Base-by-base conservation (phyloP, 768 basidiomycete genomes). In the Lactarius indigo region DNA sequence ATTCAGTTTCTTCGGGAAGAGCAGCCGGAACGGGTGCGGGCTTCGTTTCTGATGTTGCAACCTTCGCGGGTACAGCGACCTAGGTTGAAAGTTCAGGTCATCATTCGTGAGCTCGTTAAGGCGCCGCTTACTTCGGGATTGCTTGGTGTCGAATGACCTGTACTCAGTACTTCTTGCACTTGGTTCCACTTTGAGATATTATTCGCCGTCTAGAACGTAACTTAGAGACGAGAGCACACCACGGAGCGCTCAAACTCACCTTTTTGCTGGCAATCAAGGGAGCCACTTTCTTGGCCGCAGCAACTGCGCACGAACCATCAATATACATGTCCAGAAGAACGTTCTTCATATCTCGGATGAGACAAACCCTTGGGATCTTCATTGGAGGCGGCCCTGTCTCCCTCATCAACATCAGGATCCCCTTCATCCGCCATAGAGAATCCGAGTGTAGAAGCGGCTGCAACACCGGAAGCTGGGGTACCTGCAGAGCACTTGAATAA, bases 101-200 rank as follows among this genome's bases (percentile, higher is more conserved):
- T 28, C 33, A 41, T 57, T 41, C 3, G 41, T 15, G 6, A 12
- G 23, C 57, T 35, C 13, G 10, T 35, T 3, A 20, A 7, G 63
- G 23, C 3, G 63, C 57, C 35, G 55, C 54, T 56, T 39, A 55
- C 39, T 47, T 69, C 65, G 31, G 61, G 73, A 47, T 61, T 56
- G 50, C 31, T 70, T 64, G 75, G 37, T 9, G 60, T 56, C 18
- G 71, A 39, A 30, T 63, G 58, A 44, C 71, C 76, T 30, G 74
- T 70, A 42, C 73, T 85, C 59, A 97, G 82, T 73, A 94, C 96
- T 77, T 89, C 90, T 77, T 96, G 93, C 12, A 96, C 92, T 79
- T 89, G 90, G 75, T 96, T 98, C 97, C 96, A 99, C 75, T 98
- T 98, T 73, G 84, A 88, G 74, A 99, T 98, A 73, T 95, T 94